These are phyloP conservation scores for Alternaria angustiovoidea DNA, from an alignment of 2,329 filamentous ascomycete species.

Conservation along the genomic window DNA sequence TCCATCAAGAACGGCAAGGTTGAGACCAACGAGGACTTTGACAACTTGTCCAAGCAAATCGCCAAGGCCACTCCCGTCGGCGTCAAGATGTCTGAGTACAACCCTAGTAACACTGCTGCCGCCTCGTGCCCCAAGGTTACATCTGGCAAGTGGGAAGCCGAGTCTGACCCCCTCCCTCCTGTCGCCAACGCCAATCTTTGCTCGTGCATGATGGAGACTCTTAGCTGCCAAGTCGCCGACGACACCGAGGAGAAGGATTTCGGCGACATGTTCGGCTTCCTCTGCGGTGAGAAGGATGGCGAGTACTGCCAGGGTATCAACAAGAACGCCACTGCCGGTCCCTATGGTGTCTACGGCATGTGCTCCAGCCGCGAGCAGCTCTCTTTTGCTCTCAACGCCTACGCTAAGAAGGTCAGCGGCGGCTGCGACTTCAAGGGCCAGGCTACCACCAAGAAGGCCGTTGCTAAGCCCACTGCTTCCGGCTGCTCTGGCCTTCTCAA, in stretches of 20 bases:
- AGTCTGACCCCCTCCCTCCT: conserved; percentile 74
- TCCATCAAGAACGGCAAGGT: conserved; percentile 65
- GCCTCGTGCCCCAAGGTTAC: conserved; percentile 73
- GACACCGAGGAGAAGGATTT: conserved; percentile 66
- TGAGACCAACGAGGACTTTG: conserved; percentile 65
- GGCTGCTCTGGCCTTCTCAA: conserved; percentile 67
- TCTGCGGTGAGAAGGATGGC: conserved; percentile 68
- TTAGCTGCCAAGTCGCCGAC: conserved; percentile 72
- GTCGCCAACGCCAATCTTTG: conserved; percentile 81
- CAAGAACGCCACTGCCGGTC: conserved; percentile 70
- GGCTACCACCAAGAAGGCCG: conserved; percentile 63
- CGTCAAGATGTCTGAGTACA: conserved; percentile 74
- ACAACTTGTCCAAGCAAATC: conserved; percentile 73
- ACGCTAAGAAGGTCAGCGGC: conserved; percentile 58
- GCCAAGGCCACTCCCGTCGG: conserved; percentile 71
- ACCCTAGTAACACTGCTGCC: conserved; percentile 72
- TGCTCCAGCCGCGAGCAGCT: conserved; percentile 76
- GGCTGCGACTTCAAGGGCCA: conserved; percentile 78
- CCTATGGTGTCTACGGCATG: conserved; percentile 81
- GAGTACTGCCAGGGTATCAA: conserved; percentile 72
- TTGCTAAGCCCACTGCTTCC: conserved; percentile 55
- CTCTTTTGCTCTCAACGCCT: conserved; percentile 75
- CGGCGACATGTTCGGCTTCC: conserved; percentile 74
- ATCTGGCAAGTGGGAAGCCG: conserved; percentile 71
- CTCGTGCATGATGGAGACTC: conserved; percentile 80